phyloP scores from a whole-genome alignment of 2,329 filamentous ascomycete genomes.

The Talaromyces funiculosus region DNA sequence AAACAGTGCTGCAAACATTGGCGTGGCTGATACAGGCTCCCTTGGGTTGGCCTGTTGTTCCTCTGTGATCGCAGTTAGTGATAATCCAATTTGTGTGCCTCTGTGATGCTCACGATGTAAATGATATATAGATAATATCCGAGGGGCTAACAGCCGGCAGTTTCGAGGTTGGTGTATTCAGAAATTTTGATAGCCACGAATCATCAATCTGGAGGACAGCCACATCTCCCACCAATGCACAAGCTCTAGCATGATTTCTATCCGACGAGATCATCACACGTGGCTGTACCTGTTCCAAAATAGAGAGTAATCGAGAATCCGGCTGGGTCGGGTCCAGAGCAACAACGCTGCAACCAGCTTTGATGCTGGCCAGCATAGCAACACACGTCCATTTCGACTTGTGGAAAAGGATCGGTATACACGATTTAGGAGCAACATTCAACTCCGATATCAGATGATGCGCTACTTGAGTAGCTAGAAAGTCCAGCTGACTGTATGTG shows the following conservation, averaged over 20 bases:
- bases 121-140: conserved; percentile 4
- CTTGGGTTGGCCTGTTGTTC: conserved; percentile 9
- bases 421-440: neutral
- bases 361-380: conserved; percentile 6
- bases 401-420: neutral
- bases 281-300: neutral
- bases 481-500: conserved; percentile 10
- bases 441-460: neutral
- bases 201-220: conserved; percentile 1
- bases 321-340: conserved; percentile 4
- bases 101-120: conserved; percentile 7
- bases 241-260: neutral
- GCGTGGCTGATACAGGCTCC: conserved; percentile 8
- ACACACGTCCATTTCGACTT: conserved; percentile 9
- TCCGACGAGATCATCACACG: neutral
- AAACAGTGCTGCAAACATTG: conserved; percentile 3
- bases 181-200: neutral
- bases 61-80: neutral
- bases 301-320: conserved; percentile 1
- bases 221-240: neutral
- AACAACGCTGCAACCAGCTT: conserved; percentile 5
- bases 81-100: neutral
- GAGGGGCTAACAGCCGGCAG: conserved; percentile 7
- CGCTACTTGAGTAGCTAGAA: neutral
- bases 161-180: neutral